Evolutionary conservation across 2,329 filamentous ascomycete genomes (phyloP), one percentile per base, ranked within the genome.

Genomic region (Fusarium sp.): DNA sequence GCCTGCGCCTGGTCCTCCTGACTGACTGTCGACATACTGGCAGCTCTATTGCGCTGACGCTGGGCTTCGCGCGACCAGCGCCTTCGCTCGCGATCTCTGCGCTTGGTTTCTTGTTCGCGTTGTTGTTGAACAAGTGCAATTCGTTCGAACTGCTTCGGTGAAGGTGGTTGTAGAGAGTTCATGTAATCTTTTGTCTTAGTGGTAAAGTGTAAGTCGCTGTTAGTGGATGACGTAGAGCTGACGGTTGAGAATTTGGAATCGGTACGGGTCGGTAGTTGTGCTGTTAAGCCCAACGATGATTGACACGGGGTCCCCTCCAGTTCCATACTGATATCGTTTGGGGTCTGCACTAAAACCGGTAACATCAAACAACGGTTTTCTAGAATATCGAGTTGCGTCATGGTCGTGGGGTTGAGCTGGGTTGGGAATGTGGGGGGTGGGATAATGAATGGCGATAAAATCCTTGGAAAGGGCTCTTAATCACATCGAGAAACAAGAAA

Each of bases 101-200:
- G 84, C 48, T 82, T 84, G 42, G 84, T 81, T 63, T 85, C 83
- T 26, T 82, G 79, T 75, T 88, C 86, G 44, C 83, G 85, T 54
- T 83, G 73, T 55, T 86, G 81, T 75, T 91, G 89, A 13, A 88
- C 80, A 26, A 80, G 80, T 39, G 84, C 81, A 54, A 91, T 88
- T 66, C 83, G 83, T 69, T 84, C 80, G 39, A 90, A 86, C 64
- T 86, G 83, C 36, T 85, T 81, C 35, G 72, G 73, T 3, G 86
- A 85, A 5, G 87, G 87, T 48, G 84, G 82, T 26, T 85, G 81
- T 17, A 89, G 80, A 15, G 86, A 86, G 64, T 87, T 86, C 80
- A 89, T 82, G 76, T 89, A 89, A 67, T 83, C 80, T 72, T 84
- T 83, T 55, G 78, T 77, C 63, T 80, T 81, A 56, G 71, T 62